Evolutionary conservation across 2,329 filamentous ascomycete species (phyloP), one percentile per base, ranked within the genome.

Genomic region (Alternaria incomplexa): DNA sequence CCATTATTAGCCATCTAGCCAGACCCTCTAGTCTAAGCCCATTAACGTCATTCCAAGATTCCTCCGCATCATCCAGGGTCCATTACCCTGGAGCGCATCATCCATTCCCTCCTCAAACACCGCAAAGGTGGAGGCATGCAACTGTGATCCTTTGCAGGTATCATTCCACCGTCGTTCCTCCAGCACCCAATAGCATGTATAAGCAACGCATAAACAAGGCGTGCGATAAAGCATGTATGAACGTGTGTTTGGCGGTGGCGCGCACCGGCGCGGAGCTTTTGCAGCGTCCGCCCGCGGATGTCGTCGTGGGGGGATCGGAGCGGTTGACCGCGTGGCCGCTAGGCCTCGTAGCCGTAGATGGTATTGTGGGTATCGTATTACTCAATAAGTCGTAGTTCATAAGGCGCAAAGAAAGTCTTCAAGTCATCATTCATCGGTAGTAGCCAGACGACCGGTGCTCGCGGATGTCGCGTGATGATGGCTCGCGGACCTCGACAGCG

Each of bases 401-500:
- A 43, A 65, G 65, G 52, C 47, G 45, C 58, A 66, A 67, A 69
- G 56, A 62, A 59, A 57, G 30, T 50, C 13, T 51, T 61, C 54
- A 63, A 40, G 48, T 56, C 59, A 45, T 65, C 56, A 44, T 75
- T 80, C 77, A 80, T 64, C 73, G 69, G 72, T 80, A 80, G 75
- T 81, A 81, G 70, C 73, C 77, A 52, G 78, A 79, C 44, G 72
- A 73, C 22, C 77, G 76, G 69, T 79, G 73, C 64, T 79, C 76
- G 67, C 76, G 77, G 52, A 77, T 46, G 65, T 80, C 76, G 53
- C 76, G 73, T 43, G 58, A 53, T 17, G 76, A 74, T n/a, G 81
- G 80, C 68, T 82, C 77, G 36, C 81, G 79, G 64, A 81, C 76
- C 64, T 82, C 80, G 56, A 82, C 78, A 40, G 72, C 72, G 75